Evolutionary conservation across 1,139 yeast genomes (phyloP).

Genomic region (Pichia sp.): DNA sequence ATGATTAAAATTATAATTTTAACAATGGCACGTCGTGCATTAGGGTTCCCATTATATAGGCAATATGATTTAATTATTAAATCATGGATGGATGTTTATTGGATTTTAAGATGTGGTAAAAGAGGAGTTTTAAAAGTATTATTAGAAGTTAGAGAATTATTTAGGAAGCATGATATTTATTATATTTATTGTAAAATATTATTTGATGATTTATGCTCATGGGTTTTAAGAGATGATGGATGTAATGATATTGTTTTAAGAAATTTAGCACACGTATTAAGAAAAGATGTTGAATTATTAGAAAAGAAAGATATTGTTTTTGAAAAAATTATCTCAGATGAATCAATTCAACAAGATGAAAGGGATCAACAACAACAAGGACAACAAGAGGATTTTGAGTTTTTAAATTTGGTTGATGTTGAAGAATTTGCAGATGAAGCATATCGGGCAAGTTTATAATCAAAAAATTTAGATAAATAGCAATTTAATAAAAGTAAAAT

Average conservation of each 20-base stretch:
- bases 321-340: conserved; percentile 29
- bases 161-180: conserved; percentile 80
- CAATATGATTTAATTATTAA: conserved; percentile 52
- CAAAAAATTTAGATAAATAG: not conserved
- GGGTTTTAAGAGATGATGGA: conserved; percentile 58
- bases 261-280: conserved; percentile 62
- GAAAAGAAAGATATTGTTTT: conserved; percentile 32
- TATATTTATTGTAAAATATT: conserved; percentile 78
- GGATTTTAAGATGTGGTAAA: conserved; percentile 62
- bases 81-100: conserved; percentile 75
- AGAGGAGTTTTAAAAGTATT: conserved; percentile 54
- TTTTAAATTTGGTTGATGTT: conserved; percentile 41
- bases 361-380: not conserved
- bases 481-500: not conserved
- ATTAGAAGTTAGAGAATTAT: conserved; percentile 61
- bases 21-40: conserved; percentile 63
- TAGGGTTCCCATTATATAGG: conserved; percentile 76
- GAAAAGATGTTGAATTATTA: conserved; percentile 27
- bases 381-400: conserved; percentile 34
- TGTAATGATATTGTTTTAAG: conserved; percentile 47
- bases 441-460: conserved; percentile 24
- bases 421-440: conserved; percentile 52
- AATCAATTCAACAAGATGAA: conserved; percentile 12
- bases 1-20: conserved; percentile 49
- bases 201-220: conserved; percentile 73